These are phyloP conservation scores for Gastrolobium villosum DNA, from an alignment of 306 rosid genomes.

Conservation along the genomic window DNA sequence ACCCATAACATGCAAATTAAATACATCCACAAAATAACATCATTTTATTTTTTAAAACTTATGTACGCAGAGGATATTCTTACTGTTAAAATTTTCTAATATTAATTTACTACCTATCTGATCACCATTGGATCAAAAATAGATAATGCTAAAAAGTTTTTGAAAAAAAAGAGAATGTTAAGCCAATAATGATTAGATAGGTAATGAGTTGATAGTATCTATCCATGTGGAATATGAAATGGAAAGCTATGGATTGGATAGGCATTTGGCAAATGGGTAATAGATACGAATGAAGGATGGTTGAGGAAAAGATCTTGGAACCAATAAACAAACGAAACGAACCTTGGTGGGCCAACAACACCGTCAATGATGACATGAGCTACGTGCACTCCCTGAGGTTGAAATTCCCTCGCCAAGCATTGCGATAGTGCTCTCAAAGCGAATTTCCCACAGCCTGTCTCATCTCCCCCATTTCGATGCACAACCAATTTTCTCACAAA, in stretches of 20 bases:
- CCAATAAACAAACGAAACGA: slow-evolving; percentile 14
- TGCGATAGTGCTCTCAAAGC: slow-evolving; percentile 91
- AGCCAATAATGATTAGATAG: too few relatives aligned
- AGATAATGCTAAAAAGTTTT: too few relatives aligned
- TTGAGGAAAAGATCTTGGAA: neutral
- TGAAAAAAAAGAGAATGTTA: too few relatives aligned
- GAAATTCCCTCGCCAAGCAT: slow-evolving; percentile 91
- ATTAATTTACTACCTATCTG: too few relatives aligned
- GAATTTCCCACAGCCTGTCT: slow-evolving; percentile 93
- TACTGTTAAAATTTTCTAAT: too few relatives aligned
- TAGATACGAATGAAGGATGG: neutral
- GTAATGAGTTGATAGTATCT: too few relatives aligned
- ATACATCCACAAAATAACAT: neutral
- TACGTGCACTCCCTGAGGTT: slow-evolving; percentile 86
- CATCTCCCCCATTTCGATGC: slow-evolving; percentile 34
- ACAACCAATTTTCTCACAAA: slow-evolving; percentile 1
- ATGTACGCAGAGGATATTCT: too few relatives aligned
- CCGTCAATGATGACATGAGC: slow-evolving; percentile 96
- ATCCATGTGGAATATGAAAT: neutral
- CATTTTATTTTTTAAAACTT: too few relatives aligned
- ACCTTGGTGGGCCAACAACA: slow-evolving; percentile 83
- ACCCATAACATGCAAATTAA: slow-evolving; percentile 19
- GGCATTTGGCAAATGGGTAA: neutral
- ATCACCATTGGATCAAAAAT: too few relatives aligned
- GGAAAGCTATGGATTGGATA: neutral